Evolutionary conservation across 148 eudicot species (phyloP), one percentile per base, ranked within the genome.

Genomic region (Vaccinium macrocarpon): DNA sequence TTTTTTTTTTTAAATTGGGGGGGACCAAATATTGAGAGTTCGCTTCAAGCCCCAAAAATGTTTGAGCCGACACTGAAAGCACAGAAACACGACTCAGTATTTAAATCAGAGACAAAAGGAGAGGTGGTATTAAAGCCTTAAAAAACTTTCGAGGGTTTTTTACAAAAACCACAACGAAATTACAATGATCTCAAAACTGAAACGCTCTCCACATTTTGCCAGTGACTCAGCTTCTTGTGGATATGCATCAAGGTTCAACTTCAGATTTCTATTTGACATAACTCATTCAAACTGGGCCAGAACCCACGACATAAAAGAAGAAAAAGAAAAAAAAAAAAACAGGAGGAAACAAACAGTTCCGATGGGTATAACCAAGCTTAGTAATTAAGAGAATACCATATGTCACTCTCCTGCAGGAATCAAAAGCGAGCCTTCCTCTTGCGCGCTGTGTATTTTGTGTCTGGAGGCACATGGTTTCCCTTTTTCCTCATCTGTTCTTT

Each of bases 391-490:
- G 48, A 71, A 71, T 46, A 32, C 49, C 3, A 11, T 29, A 71
- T 71, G 42, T 35, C 19, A 35, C 42, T 71, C 18, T 29, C 76
- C 49, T 5, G 46, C 46, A 71, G 77, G 77, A 18, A 87, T 92
- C 85, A 96, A 84, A 96, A 96, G 12, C 92, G 93, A 27, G 92
- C 84, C 79, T 96, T 96, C 15, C 99, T 82, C 87, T 96, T 96
- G 72, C 99, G 98, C 21, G 90, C 98, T 6, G 95, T 93, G 88
- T 94, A 96, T 62, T 92, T 94, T 8, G 93, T 84, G 85, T 96
- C 95, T 5, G 72, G 86, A 55, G 95, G 98, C 66, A 96, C 98
- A 51, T 46, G 77, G 78, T 85, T 88, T 29, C 97, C 98, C 84
- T 90, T 92, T 82, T 85, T 91, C 85, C 98, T 90, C 95, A 89